Percentiles rank a stretch among this genome's conserved stretches.
Evolutionary conservation across 2,329 filamentous ascomycete species (phyloP).

Genomic region (Talaromyces sp.): DNA sequence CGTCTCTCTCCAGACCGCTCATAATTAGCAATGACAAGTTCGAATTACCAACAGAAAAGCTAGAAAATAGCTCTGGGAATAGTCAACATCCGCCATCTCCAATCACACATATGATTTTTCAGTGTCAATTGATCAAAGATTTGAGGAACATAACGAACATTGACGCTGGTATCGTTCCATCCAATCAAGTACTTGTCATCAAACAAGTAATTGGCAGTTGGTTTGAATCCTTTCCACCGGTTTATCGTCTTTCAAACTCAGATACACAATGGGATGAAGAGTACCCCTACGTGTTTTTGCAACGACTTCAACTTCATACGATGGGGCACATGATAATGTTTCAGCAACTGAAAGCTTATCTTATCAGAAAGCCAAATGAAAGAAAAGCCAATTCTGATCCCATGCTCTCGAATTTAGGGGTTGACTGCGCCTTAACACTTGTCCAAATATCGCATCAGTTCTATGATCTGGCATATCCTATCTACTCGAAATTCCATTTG

Average conservation of each 20-base stretch:
- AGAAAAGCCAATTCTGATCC: not conserved
- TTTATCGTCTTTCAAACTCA: conserved; percentile 35
- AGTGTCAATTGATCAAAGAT: conserved; percentile 32
- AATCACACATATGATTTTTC: conserved; percentile 38
- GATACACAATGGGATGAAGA: conserved; percentile 39
- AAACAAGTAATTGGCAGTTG: conserved; percentile 36
- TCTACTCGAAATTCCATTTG: conserved; percentile 47
- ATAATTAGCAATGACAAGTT: conserved; percentile 41
- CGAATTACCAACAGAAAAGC: conserved; percentile 35
- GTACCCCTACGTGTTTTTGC: conserved; percentile 41
- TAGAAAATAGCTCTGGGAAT: conserved; percentile 21
- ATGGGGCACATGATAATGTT: conserved; percentile 43
- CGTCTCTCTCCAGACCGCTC: conserved; percentile 40
- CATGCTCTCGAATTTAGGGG: conserved; percentile 19
- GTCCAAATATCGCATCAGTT: conserved; percentile 37
- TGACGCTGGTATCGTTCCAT: conserved; percentile 10
- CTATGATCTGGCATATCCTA: conserved; percentile 36
- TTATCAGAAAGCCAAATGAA: conserved; percentile 27
- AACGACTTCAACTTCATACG: conserved; percentile 43
- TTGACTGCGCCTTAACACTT: conserved; percentile 42
- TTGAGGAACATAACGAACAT: conserved; percentile 19
- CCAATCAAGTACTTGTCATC: conserved; percentile 23
- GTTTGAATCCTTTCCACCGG: conserved; percentile 38
- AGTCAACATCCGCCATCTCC: conserved; percentile 37
- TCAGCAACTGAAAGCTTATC: conserved; percentile 42